These are phyloP conservation scores for Gleditsia sinensis DNA, from an alignment of 306 rosid species.

Conservation along the genomic window DNA sequence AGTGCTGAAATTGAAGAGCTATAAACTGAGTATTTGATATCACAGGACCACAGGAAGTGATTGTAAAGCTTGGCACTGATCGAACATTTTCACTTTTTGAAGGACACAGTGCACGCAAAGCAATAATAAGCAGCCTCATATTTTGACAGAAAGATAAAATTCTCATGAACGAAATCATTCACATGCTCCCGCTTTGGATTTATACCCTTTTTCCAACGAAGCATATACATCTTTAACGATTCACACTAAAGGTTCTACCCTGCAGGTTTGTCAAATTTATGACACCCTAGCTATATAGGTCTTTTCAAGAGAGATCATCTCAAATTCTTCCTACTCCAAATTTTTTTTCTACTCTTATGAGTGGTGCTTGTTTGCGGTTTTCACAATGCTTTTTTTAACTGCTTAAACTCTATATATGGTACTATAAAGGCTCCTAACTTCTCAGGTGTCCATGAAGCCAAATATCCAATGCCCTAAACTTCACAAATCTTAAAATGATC, in stretches of 20 bases:
- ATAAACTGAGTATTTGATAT: no score
- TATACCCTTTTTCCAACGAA: not conserved
- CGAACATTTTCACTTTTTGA: not conserved
- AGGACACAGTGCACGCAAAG: not conserved
- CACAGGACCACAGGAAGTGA: not conserved
- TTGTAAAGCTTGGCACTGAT: not conserved
- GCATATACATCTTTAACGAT: not conserved
- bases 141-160: not conserved
- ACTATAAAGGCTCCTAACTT: no score
- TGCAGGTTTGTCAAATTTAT: not conserved
- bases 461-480: not conserved
- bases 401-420: no score
- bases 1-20: no score
- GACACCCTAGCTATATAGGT: not conserved
- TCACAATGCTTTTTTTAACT: no score
- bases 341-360: not conserved
- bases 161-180: not conserved
- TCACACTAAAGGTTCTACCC: not conserved
- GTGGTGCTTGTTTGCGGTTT: no score
- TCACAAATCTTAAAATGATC: not conserved
- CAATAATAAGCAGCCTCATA: not conserved
- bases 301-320: not conserved
- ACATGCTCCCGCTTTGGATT: no score
- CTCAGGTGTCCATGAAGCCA: no score
- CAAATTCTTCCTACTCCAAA: not conserved